Evolutionary conservation across 441 rosid species (phyloP).

Genomic region (Erysimum cheiri): DNA sequence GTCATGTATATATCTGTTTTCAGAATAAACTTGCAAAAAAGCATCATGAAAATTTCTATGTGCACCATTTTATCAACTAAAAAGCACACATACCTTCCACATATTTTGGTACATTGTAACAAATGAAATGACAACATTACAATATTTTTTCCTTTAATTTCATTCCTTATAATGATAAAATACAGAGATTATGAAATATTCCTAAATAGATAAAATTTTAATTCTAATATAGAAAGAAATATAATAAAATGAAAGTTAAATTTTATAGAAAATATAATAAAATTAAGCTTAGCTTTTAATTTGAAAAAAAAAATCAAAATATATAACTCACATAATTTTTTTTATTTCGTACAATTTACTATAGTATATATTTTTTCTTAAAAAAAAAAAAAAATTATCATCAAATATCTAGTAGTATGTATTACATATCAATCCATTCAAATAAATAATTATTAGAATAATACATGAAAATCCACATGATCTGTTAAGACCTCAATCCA

Average conservation of each 20-base stretch:
- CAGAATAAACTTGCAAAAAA: background rate
- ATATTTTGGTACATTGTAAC: slow-evolving; percentile 14
- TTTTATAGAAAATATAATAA: background rate
- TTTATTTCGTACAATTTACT: background rate
- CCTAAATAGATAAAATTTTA: background rate
- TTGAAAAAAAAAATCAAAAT: background rate
- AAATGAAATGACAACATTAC: slow-evolving; percentile 1
- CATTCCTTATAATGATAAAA: slow-evolving; percentile 20
- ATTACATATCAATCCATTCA: background rate
- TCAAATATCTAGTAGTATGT: background rate
- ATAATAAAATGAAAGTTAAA: background rate
- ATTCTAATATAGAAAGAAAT: background rate
- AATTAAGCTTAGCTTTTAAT: background rate
- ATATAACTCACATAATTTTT: background rate
- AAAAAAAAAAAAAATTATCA: background rate
- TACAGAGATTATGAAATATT: slow-evolving; percentile 4
- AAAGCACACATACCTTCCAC: background rate
- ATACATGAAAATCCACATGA: background rate
- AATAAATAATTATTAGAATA: background rate
- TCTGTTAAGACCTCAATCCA: background rate
- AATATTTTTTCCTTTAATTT: background rate
- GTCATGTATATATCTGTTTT: background rate
- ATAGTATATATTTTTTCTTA: background rate
- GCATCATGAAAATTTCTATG: background rate
- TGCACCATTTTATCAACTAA: background rate